phyloP scores from a whole-genome alignment of 1,139 yeast genomes.

The Suhomyces taliae region DNA sequence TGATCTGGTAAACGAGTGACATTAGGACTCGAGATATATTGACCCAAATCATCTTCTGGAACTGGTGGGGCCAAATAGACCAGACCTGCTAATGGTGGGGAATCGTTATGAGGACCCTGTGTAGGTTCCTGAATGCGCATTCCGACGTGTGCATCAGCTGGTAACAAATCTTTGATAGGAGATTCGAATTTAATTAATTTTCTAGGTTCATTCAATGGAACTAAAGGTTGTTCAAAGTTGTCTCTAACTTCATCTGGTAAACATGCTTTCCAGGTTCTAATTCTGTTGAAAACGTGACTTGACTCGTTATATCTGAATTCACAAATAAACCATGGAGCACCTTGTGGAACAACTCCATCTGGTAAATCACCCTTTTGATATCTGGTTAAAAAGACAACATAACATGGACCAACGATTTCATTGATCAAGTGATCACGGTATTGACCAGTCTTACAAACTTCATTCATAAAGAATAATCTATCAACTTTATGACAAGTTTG shows the following conservation, averaged over 20 bases:
- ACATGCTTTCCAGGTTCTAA: slow-evolving; percentile 98
- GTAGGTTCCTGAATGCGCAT: slow-evolving; percentile 84
- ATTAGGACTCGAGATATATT: slow-evolving; percentile 55
- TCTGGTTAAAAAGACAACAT: slow-evolving; percentile 90
- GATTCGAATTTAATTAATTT: slow-evolving; percentile 75
- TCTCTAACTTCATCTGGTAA: slow-evolving; percentile 95
- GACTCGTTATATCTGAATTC: slow-evolving; percentile 92
- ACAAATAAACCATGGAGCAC: slow-evolving; percentile 88
- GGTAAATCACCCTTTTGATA: slow-evolving; percentile 95
- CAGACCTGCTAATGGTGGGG: slow-evolving; percentile 92
- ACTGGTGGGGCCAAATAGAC: slow-evolving; percentile 77
- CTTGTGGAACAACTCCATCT: slow-evolving; percentile 56
- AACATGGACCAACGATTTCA: slow-evolving; percentile 90
- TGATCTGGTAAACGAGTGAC: slow-evolving; percentile 58
- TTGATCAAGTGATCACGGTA: slow-evolving; percentile 89
- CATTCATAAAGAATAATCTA: slow-evolving; percentile 85
- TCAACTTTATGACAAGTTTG: slow-evolving; percentile 95
- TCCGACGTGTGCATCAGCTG: slow-evolving; percentile 66
- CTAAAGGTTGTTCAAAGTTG: slow-evolving; percentile 76
- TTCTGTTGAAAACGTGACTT: slow-evolving; percentile 87
- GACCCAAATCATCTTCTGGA: slow-evolving; percentile 77
- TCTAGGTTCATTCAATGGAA: slow-evolving; percentile 53
- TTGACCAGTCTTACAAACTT: slow-evolving; percentile 95
- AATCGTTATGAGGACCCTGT: slow-evolving; percentile 67
- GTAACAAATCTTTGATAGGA: slow-evolving; percentile 76